Conservation (phyloP, 148 eudicot genomes). For the Persicaria maculosa region DNA sequence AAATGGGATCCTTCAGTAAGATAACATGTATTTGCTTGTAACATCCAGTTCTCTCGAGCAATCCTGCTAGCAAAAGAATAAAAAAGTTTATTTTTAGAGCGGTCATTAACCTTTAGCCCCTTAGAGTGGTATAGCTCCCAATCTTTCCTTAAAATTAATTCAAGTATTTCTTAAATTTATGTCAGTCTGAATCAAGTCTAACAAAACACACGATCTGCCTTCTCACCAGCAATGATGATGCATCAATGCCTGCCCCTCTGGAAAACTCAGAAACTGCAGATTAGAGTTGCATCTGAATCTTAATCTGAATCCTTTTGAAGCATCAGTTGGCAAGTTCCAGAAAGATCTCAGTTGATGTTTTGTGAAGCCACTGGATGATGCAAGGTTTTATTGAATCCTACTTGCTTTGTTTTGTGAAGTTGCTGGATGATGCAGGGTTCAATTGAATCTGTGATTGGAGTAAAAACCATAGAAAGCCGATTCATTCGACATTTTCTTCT, state of each 20-base stretch:
- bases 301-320: too few species aligned
- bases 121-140: background rate
- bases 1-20: too few species aligned
- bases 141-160: background rate
- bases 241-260: background rate
- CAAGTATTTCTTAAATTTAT: background rate
- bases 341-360: too few species aligned
- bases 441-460: background rate
- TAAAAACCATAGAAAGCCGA: background rate
- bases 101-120: background rate
- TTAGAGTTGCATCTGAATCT: too few species aligned
- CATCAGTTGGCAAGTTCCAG: too few species aligned
- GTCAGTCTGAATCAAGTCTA: too few species aligned
- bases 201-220: background rate
- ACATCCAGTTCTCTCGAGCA: too few species aligned
- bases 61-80: too few species aligned
- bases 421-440: background rate
- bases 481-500: background rate
- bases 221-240: background rate
- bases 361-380: background rate
- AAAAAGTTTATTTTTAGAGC: too few species aligned
- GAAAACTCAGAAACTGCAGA: background rate
- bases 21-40: too few species aligned
- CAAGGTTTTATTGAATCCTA: background rate
- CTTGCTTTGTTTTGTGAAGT: background rate